Base-by-base conservation (phyloP, 1,284 basidiomycete genomes). In the Ceratobasidium sp. region DNA sequence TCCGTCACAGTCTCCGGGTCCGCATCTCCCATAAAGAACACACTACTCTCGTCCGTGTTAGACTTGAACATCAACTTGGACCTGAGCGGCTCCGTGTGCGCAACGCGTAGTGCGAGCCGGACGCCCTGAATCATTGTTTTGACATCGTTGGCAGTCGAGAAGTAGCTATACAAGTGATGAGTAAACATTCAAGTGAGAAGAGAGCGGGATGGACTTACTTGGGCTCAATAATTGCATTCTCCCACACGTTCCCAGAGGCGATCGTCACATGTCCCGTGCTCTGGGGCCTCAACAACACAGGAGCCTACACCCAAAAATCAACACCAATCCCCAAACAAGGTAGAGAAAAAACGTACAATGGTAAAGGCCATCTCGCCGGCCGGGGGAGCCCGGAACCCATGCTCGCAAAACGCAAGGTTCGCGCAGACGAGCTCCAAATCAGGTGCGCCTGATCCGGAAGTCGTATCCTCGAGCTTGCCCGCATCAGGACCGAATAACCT, bases 151-250 rank as follows among this genome's bases (percentile, higher is more conserved):
- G 74, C 70, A 32, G 78, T 54, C 11, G 74, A 49, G 58, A 79
- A 75, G 72, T 79, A 79, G 50, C 78, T 79, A 50, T 3, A 28
- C 32, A 26, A 28, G 23, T 16, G 21, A 58, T 28, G 3, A 26
- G 61, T 7, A 13, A 41, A 16, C 23, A 9, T 64, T 69, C 32
- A 74, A 73, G 59, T 75, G 74, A 72, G 75, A 75, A 1, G 61
- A 74, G 62, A 71, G 28, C 21, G 30, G 32, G 6, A 23, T 28
- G 21, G 1, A 79, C 81, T 38, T 76, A 80, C 79, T 82, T 81
- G 28, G 83, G 82, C 74, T 85, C 81, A 73, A 86, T 84, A 9
- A 80, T 47, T 0, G 85, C 84, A 4, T 80, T 75, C 49, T 84
- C 83, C 59, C 78, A 82, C 0, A 81, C 79, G 57, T 80, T 81